Base-by-base conservation (phyloP, 768 basidiomycete species). In the Termitomyces sp. region DNA sequence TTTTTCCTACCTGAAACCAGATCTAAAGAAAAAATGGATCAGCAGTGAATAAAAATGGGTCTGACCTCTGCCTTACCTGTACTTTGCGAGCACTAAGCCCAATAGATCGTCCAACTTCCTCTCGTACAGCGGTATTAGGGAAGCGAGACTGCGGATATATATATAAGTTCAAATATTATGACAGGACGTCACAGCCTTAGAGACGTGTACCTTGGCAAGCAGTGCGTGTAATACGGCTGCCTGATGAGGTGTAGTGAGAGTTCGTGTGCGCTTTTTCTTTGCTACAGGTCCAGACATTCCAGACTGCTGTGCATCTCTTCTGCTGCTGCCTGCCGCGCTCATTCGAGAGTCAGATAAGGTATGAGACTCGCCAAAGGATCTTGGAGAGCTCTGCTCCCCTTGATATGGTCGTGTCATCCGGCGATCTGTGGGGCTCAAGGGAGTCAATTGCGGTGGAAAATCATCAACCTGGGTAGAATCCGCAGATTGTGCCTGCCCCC, bases 81-180 rank as follows among this genome's bases (percentile, higher is more conserved):
- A 94, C 91, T 75, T 94, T 91, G 38, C 91, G 82, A 44, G 91
- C 90, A 66, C 90, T 92, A 65, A 94, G 72, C n/a, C 91, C 91
- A 60, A 94, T 94, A 33, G 88, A 78, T 22, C 87, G 83, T 7
- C 92, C 91, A 25, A 94, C 91, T 59, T 92, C 88, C 70, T 94
- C 92, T 47, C 91, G 83, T 81, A 89, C 84, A 10, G 88, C 85
- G 3, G 91, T 93, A 3, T 90, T 89, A 4, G 91, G 91, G 70
- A 94, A 94, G 35, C 89, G 88, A 48, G 92, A 94, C 91, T 94
- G 51, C 16, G 32, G 36, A 11, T 47, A 52, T 46, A 36, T 7
- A 60, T 59, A 50, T 58, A 50, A 52, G 54, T 27, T 39, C 42
- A 53, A 39, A 56, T 32, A 35, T 44, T 29, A 31, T 41, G 50